phyloP scores from a whole-genome alignment of 2,329 filamentous ascomycete species.

The Claviceps paspali region DNA sequence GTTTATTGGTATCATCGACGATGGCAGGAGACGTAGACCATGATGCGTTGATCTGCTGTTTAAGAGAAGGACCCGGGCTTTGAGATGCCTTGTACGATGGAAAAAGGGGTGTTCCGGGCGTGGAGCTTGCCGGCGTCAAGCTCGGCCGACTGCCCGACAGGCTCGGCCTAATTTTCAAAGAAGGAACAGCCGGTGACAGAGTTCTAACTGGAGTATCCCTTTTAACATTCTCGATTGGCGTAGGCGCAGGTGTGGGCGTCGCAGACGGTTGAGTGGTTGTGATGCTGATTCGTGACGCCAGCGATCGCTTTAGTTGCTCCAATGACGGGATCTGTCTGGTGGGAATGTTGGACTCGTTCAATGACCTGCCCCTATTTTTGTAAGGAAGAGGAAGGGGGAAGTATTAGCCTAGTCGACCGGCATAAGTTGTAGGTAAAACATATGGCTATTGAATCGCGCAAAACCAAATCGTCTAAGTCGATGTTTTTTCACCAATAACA shows the following conservation, averaged over 20 bases:
- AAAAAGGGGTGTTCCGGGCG: background rate
- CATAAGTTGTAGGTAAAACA: background rate
- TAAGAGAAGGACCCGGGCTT: background rate
- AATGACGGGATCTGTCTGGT: conserved; percentile 29
- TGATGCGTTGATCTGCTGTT: conserved; percentile 3
- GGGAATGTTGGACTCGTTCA: conserved; percentile 40
- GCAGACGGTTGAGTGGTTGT: conserved; percentile 7
- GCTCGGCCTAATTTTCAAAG: conserved; percentile 7
- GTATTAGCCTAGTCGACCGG: background rate
- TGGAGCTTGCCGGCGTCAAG: conserved; percentile 6
- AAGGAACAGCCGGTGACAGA: conserved; percentile 5
- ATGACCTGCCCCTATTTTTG: conserved; percentile 19
- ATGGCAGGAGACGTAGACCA: background rate
- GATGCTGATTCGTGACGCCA: conserved; percentile 16
- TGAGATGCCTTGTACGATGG: conserved; percentile 1
- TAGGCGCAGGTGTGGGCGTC: conserved; percentile 1
- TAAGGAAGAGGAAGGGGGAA: background rate
- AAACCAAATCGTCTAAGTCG: background rate
- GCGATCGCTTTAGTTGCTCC: conserved; percentile 25
- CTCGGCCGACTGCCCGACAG: conserved; percentile 4
- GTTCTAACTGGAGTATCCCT: conserved; percentile 6
- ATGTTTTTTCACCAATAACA: conserved; percentile 2
- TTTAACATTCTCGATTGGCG: conserved; percentile 1
- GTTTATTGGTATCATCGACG: background rate
- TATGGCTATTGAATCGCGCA: background rate